phyloP scores from a whole-genome alignment of 345 rosid genomes.

The Aquilaria sinensis region DNA sequence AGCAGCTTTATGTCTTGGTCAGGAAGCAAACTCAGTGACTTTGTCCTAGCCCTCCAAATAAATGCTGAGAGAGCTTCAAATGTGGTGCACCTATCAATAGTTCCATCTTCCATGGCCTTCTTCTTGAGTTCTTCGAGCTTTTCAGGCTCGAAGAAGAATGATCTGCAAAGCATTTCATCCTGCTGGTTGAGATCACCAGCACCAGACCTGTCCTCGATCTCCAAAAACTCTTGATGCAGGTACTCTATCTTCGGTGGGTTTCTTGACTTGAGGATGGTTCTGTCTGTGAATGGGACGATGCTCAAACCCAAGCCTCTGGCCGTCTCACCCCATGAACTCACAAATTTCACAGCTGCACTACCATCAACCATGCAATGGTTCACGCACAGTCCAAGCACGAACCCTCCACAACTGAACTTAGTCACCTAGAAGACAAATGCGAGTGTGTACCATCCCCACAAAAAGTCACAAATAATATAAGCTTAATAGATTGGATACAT shows the following conservation, averaged over 20 bases:
- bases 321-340: constrained; percentile 64
- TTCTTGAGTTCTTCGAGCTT: constrained; percentile 51
- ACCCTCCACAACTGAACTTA: constrained; percentile 65
- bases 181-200: constrained; percentile 28
- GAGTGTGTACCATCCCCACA: no score
- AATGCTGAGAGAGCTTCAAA: constrained; percentile 77
- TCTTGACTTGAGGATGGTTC: constrained; percentile 42
- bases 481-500: no score
- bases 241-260: constrained; percentile 43
- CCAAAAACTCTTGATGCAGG: constrained; percentile 52
- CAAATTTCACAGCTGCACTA: constrained; percentile 68
- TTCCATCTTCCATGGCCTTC: constrained; percentile 43
- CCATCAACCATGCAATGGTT: constrained; percentile 76
- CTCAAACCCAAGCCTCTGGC: constrained; percentile 56
- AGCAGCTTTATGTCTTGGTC: constrained; percentile 66
- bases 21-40: constrained; percentile 47
- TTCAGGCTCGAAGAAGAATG: constrained; percentile 68
- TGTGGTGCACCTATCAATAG: constrained; percentile 39
- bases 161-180: constrained; percentile 40
- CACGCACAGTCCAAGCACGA: constrained; percentile 63
- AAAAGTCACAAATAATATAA: no score
- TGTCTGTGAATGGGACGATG: constrained; percentile 44
- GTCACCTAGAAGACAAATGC: constrained; percentile 38
- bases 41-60: constrained; percentile 71
- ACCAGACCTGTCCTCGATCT: constrained; percentile 44